Conservation (phyloP, 1,284 basidiomycete species). For the Fomes fomentarius region DNA sequence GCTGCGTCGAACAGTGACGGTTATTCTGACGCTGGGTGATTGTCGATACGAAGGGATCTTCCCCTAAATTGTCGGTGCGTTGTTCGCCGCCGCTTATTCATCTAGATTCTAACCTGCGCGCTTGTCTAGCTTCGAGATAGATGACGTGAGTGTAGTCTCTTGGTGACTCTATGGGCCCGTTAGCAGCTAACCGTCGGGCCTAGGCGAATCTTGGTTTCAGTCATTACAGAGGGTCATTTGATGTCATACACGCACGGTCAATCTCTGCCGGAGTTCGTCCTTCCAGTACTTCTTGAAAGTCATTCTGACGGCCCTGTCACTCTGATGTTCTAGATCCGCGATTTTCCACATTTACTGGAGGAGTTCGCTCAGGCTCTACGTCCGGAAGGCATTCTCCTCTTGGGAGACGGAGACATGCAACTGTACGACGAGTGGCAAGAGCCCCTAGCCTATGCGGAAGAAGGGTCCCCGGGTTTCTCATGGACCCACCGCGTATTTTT, state of each 20-base stretch:
- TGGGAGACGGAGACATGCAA: slow-evolving; percentile 40
- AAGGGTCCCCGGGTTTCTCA: slow-evolving; percentile 30
- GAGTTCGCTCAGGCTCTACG: slow-evolving; percentile 34
- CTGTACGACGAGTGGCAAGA: slow-evolving; percentile 36
- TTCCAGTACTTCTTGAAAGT: neutral
- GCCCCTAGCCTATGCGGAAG: slow-evolving; percentile 32
- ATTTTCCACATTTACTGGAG: slow-evolving; percentile 34
- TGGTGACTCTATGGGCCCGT: neutral
- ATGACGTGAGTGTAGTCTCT: slow-evolving; percentile 31
- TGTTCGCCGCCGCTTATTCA: neutral
- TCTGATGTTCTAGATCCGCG: slow-evolving; percentile 31
- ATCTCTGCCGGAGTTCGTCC: slow-evolving; percentile 31
- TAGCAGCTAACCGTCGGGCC: slow-evolving; percentile 6
- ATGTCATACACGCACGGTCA: slow-evolving; percentile 37
- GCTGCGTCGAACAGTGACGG: neutral
- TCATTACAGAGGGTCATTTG: slow-evolving; percentile 34
- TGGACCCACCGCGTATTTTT: slow-evolving; percentile 38
- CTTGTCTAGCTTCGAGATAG: slow-evolving; percentile 36
- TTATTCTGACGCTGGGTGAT: neutral
- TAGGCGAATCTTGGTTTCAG: slow-evolving; percentile 40
- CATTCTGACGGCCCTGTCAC: neutral
- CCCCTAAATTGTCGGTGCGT: slow-evolving; percentile 38
- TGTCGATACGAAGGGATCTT: slow-evolving; percentile 24
- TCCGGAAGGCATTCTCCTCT: slow-evolving; percentile 36
- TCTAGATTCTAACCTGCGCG: neutral